A percentile compares a stretch with the other conserved stretches of the same genome.
phyloP scores from a whole-genome alignment of 2,329 filamentous ascomycete genomes.

The Pyricularia pennisetigena region DNA sequence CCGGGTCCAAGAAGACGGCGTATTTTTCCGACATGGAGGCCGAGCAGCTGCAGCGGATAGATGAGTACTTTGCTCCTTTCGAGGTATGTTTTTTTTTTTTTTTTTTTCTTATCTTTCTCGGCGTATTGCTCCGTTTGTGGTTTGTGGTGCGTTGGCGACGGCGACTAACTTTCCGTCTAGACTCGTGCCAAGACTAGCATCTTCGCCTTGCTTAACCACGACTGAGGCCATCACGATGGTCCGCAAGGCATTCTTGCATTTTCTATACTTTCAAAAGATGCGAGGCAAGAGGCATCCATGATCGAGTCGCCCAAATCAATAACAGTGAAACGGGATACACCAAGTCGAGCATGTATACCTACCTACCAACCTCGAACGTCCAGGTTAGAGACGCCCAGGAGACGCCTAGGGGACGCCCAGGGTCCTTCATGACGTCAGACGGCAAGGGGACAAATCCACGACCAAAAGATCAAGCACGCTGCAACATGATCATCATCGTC shows the following conservation, averaged over 20 bases:
- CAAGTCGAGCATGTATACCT: too few relatives aligned
- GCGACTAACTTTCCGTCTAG: background rate
- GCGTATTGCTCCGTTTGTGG: too few relatives aligned
- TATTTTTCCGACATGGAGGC: constrained; percentile 6
- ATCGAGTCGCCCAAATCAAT: too few relatives aligned
- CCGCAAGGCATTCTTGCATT: background rate
- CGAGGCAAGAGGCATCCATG: too few relatives aligned
- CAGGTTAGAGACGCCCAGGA: too few relatives aligned
- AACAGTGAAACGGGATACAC: background rate
- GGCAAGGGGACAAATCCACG: background rate
- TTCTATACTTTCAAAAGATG: background rate
- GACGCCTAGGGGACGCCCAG: too few relatives aligned
- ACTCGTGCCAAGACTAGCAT: constrained; percentile 1
- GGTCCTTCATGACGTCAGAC: background rate
- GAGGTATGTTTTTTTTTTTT: background rate
- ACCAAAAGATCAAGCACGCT: background rate
- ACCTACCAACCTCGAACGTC: too few relatives aligned
- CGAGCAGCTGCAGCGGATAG: constrained; percentile 5
- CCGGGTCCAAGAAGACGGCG: constrained; percentile 5
- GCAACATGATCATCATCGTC: background rate
- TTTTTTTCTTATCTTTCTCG: too few relatives aligned
- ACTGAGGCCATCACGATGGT: background rate
- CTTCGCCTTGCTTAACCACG: constrained; percentile 4
- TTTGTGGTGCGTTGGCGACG: too few relatives aligned
- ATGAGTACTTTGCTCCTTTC: constrained; percentile 3